Base-by-base conservation (phyloP, 2,329 filamentous ascomycete species). In the Drechslerella dactyloides region DNA sequence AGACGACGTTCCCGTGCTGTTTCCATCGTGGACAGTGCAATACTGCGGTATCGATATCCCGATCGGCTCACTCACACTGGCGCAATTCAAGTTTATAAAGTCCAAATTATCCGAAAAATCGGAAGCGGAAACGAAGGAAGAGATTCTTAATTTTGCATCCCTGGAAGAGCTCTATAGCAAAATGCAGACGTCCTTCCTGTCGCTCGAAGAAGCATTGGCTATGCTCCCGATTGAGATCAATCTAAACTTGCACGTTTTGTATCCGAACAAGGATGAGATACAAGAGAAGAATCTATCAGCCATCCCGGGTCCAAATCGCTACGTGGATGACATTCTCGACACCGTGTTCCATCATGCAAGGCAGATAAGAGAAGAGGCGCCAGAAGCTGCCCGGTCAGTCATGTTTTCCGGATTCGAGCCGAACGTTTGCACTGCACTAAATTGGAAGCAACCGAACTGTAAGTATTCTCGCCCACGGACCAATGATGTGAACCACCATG, bases 361-460 rank as follows among this genome's bases (percentile, higher is more conserved):
- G 50, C 76, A 85, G 76, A 74, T 91, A 79, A 83, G 88, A 68
- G 84, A 87, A 69, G 81, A 82, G 73, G 87, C 86, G 0, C 87
- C 90, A 7, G 87, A 91, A 61, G 86, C 88, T 15, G 88, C 94
- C 75, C 85, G 93, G 44, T 96, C 91, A 11, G 89, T 99, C 58
- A 91, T 97, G 10, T 97, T 99, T 79, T 96, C 91, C 76, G 96
- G 91, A 21, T 96, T 93, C 80, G 97, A 96, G 78, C 84, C 90
- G 11, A 89, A 89, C 74, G 86, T 97, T 19, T 99, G 94, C 81
- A 96, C 91, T 15, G 93, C 93, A 3, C 82, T 99, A 76, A 99
- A 99, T 80, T 99, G 94, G 94, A 99, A 99, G 80, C 94, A 99
- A 80, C 94, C 94, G 1, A 99, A 97, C 78, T 99, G 87, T 88